Evolutionary conservation across 768 basidiomycete species (phyloP).

Genomic region (Amylocystis lapponica): DNA sequence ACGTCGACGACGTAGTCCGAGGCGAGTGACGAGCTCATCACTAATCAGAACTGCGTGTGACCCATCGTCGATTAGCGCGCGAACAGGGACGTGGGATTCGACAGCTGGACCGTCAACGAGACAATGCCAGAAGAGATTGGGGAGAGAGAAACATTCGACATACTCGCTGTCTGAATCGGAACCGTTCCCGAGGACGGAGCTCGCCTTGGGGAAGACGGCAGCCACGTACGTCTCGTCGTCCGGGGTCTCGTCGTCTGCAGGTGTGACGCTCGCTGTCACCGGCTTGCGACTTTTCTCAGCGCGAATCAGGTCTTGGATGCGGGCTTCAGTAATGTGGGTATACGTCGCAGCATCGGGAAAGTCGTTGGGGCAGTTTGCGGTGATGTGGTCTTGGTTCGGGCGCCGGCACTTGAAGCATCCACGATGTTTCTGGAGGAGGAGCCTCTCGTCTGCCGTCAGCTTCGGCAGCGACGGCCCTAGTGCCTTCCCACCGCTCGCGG

Average conservation of each 20-base stretch:
- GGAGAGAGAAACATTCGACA: neutral
- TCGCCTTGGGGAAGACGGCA: too few relatives aligned
- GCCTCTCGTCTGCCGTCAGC: slow-evolving; percentile 1
- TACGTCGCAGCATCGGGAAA: slow-evolving; percentile 3
- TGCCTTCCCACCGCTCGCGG: neutral
- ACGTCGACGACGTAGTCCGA: neutral
- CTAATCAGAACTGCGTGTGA: slow-evolving; percentile 7
- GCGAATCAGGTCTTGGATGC: too few relatives aligned
- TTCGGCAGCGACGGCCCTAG: neutral
- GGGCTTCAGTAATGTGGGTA: too few relatives aligned
- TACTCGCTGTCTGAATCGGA: too few relatives aligned
- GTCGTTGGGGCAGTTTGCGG: neutral
- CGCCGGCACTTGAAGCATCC: slow-evolving; percentile 8
- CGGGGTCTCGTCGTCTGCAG: too few relatives aligned
- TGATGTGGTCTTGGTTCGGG: neutral
- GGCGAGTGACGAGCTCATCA: neutral
- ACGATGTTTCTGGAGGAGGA: slow-evolving; percentile 1
- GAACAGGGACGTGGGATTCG: neutral
- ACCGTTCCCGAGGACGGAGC: too few relatives aligned
- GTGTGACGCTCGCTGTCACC: too few relatives aligned
- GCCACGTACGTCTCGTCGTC: too few relatives aligned
- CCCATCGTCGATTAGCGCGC: slow-evolving; percentile 3
- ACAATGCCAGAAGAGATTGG: neutral
- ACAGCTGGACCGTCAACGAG: neutral
- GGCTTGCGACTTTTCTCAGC: too few relatives aligned